Conservation (phyloP, 306 rosid genomes). For the Prunus fruticosa region DNA sequence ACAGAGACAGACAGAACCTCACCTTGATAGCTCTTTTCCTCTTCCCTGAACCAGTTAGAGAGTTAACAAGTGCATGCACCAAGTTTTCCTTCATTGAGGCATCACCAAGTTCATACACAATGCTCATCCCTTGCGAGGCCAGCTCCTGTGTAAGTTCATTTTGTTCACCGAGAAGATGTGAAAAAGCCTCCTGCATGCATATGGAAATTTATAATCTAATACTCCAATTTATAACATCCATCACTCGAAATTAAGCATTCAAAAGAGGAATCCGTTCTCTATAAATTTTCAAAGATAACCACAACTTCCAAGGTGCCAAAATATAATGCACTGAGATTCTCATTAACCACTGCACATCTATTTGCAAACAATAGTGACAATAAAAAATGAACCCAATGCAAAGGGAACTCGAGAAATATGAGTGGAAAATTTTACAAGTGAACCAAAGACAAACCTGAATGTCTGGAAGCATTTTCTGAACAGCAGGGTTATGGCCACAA, state of each 20-base stretch:
- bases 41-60: conserved; percentile 87
- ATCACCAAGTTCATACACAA: conserved; percentile 95
- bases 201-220: conserved; percentile 8
- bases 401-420: neutral
- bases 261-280: neutral
- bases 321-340: neutral
- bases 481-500: conserved; percentile 72
- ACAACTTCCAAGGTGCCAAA: conserved; percentile 1
- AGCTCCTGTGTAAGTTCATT: conserved; percentile 95
- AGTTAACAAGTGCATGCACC: conserved; percentile 84
- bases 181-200: conserved; percentile 89
- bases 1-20: conserved; percentile 19
- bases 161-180: conserved; percentile 86
- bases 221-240: conserved; percentile 9
- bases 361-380: conserved; percentile 12
- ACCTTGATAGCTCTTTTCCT: conserved; percentile 94
- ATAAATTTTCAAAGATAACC: neutral
- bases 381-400: neutral
- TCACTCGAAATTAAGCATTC: neutral
- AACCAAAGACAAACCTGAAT: conserved; percentile 67
- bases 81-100: conserved; percentile 75
- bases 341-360: neutral
- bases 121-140: conserved; percentile 99
- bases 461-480: conserved; percentile 87
- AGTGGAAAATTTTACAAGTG: neutral